Evolutionary conservation across 768 basidiomycete species (phyloP).

Genomic region (Tulasnella sp.): DNA sequence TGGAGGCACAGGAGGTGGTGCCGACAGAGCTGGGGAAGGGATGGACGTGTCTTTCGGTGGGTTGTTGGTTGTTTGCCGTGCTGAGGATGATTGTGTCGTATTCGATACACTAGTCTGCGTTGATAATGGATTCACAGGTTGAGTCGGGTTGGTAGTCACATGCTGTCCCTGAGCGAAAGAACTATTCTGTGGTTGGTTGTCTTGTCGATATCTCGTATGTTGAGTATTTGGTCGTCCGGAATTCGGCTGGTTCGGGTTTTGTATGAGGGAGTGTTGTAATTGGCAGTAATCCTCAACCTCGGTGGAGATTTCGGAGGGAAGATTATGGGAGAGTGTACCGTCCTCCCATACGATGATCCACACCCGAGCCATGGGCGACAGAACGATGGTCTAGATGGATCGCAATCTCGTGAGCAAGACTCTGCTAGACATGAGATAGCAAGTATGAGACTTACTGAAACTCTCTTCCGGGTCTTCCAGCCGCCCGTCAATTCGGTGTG

Average conservation of each 20-base stretch:
- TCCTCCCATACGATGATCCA: constrained; percentile 13
- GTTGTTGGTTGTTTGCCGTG: not conserved
- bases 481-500: not conserved
- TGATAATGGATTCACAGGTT: no score
- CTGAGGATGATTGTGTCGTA: not conserved
- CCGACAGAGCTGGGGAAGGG: not conserved
- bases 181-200: not conserved
- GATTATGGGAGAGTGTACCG: not conserved
- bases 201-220: not conserved
- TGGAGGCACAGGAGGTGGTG: not conserved
- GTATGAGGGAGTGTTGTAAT: not conserved
- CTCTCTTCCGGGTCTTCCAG: not conserved
- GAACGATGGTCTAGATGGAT: not conserved
- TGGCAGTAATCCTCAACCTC: not conserved
- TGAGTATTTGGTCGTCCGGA: not conserved
- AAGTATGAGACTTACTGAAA: not conserved
- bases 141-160: no score
- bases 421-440: no score
- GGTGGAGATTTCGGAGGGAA: not conserved
- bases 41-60: not conserved
- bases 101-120: not conserved
- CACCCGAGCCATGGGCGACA: not conserved
- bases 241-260: not conserved
- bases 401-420: not conserved
- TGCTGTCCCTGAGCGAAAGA: no score